Conservation (phyloP, 2,329 filamentous ascomycete genomes). For the Cyanodermella asteris region DNA sequence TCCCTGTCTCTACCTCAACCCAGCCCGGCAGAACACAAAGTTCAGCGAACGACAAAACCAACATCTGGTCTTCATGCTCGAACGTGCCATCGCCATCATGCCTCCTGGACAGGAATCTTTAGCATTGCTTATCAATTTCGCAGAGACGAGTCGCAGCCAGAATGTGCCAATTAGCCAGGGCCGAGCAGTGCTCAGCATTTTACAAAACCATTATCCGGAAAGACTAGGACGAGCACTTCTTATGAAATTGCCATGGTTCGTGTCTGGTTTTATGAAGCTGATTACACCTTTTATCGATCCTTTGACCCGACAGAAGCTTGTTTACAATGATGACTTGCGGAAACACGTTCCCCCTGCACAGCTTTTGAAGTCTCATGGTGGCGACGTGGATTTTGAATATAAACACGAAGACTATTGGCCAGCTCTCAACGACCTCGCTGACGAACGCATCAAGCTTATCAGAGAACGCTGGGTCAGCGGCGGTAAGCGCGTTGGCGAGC, state of each 20-base stretch:
- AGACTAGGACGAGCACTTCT: constrained; percentile 72
- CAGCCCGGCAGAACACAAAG: constrained; percentile 81
- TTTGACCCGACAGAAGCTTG: constrained; percentile 78
- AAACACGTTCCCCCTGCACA: constrained; percentile 64
- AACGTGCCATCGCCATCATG: constrained; percentile 73
- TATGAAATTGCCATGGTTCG: constrained; percentile 79
- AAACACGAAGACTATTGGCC: constrained; percentile 83
- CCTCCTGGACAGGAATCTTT: constrained; percentile 69
- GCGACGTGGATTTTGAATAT: constrained; percentile 74
- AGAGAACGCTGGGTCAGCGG: constrained; percentile 53
- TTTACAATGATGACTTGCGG: constrained; percentile 84
- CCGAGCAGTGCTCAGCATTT: constrained; percentile 65
- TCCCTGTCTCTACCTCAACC: constrained; percentile 81
- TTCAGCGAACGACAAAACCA: constrained; percentile 69
- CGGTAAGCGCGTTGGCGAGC: constrained; percentile 66
- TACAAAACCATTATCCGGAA: constrained; percentile 93
- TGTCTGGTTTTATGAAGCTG: constrained; percentile 86
- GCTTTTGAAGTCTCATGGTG: constrained; percentile 58
- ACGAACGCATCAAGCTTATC: constrained; percentile 39
- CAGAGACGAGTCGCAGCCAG: constrained; percentile 49
- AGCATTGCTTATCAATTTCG: constrained; percentile 80
- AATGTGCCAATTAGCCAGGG: constrained; percentile 59
- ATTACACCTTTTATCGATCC: constrained; percentile 95
- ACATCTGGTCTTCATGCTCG: constrained; percentile 89
- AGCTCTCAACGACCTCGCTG: constrained; percentile 49